Base-by-base conservation (phyloP, 768 basidiomycete species). In the Lyophyllum semitale region DNA sequence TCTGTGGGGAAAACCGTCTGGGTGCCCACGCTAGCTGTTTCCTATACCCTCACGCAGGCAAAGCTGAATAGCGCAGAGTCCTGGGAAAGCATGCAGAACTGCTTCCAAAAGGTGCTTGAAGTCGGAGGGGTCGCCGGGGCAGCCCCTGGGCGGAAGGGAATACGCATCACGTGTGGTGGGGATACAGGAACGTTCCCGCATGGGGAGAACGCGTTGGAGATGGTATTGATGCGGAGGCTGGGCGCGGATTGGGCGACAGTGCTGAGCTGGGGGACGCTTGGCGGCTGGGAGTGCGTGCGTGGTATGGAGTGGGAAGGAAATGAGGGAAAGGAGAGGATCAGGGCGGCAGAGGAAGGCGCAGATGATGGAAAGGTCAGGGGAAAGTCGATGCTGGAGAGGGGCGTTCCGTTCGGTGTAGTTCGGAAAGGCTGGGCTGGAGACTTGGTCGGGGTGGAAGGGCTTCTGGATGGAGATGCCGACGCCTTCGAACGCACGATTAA, bases 131-230 rank as follows among this genome's bases (percentile, higher is more conserved):
- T 79, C 9, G 74, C 76, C 50, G 47, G 42, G 20, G 48, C 40
- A 15, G 23, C 25, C 12, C 48, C 47, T 9, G 42, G 54, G 8
- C 26, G 35, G 20, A 44, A 46, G 9, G 55, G 58, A 8, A 58
- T 66, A 17, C 50, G 60, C 6, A 75, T 88, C 48, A 83, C 83
- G 7, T 82, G 81, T 62, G 85, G 85, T 7, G 84, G 85, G 1
- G 84, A 88, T 66, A 88, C 85, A 2, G 86, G 85, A 8, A 77
- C 79, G 2, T 88, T 87, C 65, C 60, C 78, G 17, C 86, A 86
- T 62, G 85, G 84, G 0, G 48, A 49, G 58, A 88, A 88, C 61
- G 76, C 81, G 25, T 67, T 81, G 38, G 86, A 88, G 73, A 71
- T 88, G 75, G 70, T 77, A 60, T 65, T 86, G 27, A 87, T 87